phyloP scores from a whole-genome alignment of 2,329 filamentous ascomycete species.

The Fusarium sp. region DNA sequence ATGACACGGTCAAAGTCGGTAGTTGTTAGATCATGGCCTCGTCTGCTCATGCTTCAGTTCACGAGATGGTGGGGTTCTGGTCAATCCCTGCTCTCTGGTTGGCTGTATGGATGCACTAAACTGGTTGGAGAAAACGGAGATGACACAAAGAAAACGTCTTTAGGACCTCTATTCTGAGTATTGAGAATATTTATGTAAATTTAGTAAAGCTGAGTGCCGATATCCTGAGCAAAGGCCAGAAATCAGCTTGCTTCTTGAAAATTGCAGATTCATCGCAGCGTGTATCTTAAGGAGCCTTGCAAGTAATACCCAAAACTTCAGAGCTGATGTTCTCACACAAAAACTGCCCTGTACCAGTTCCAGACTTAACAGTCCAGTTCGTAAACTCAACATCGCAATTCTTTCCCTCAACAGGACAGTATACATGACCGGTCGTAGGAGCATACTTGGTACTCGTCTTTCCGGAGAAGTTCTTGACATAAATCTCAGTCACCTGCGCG shows the following conservation, averaged over 20 bases:
- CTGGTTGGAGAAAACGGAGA: background rate
- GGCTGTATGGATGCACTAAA: background rate
- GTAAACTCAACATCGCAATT: background rate
- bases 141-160: background rate
- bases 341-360: background rate
- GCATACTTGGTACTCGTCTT: background rate
- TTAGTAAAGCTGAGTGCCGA: background rate
- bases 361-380: background rate
- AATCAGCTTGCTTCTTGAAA: too few species aligned
- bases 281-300: background rate
- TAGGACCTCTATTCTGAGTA: rapidly evolving
- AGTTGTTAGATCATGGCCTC: too few species aligned
- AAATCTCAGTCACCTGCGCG: background rate
- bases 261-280: background rate
- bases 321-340: background rate
- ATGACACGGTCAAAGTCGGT: background rate
- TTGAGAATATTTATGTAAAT: rapidly evolving
- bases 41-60: background rate
- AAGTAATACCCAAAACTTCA: background rate
- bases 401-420: background rate
- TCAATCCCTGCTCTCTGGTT: background rate
- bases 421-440: background rate
- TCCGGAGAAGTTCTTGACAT: background rate
- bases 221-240: rapidly evolving
- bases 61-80: background rate